Conservation (phyloP, 805 yeast genomes). For the Candida jianshihensis region DNA sequence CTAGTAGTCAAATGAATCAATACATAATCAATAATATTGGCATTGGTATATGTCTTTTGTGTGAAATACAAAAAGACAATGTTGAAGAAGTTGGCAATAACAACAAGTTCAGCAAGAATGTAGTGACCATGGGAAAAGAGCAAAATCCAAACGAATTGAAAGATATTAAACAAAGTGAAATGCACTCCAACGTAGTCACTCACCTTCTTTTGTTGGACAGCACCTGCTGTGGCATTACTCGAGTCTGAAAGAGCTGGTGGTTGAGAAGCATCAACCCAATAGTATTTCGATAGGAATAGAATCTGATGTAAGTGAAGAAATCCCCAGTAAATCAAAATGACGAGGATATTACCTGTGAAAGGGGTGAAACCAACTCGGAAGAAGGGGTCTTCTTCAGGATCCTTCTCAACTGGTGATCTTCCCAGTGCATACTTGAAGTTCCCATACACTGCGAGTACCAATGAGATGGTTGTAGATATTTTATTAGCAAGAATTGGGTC, state of each 20-base stretch:
- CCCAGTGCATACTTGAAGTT: constrained; percentile 52
- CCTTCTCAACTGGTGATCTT: constrained; percentile 36
- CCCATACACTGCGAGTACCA: constrained; percentile 49
- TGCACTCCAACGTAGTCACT: constrained; percentile 45
- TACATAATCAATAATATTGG: constrained; percentile 45
- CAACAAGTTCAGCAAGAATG: constrained; percentile 49
- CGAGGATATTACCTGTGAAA: constrained; percentile 50
- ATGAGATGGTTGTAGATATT: constrained; percentile 44
- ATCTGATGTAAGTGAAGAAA: constrained; percentile 46
- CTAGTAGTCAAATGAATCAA: constrained; percentile 58
- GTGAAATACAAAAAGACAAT: constrained; percentile 41
- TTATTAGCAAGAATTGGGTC: constrained; percentile 25
- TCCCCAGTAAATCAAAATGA: constrained; percentile 52
- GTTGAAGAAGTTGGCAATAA: constrained; percentile 54
- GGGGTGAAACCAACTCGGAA: constrained; percentile 57
- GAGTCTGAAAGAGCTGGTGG: background rate
- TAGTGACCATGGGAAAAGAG: constrained; percentile 55
- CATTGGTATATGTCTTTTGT: constrained; percentile 53
- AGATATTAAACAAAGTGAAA: constrained; percentile 53
- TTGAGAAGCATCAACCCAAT: constrained; percentile 26
- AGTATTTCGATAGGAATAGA: constrained; percentile 39
- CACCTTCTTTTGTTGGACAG: constrained; percentile 14
- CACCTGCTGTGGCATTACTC: constrained; percentile 13
- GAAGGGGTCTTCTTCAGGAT: constrained; percentile 36
- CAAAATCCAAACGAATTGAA: constrained; percentile 57